Base-by-base conservation (phyloP, 2,329 filamentous ascomycete species). In the Stemphylium vesicarium region DNA sequence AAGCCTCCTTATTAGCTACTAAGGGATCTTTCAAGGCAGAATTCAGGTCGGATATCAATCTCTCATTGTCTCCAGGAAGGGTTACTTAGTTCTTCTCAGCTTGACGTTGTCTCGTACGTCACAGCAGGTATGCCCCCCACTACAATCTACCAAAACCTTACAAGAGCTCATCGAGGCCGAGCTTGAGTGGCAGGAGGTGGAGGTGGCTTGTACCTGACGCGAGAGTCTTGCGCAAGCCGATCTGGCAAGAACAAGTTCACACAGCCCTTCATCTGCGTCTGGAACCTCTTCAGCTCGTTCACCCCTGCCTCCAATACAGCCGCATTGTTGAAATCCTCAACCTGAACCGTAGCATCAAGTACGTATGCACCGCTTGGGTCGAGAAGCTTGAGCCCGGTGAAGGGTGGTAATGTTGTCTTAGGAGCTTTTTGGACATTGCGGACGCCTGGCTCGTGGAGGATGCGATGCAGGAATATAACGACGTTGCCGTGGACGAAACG, bases 301-400 rank as follows among this genome's bases (percentile, higher is more conserved):
- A 81, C 81, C 0, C 82, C 85, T 24, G 75, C 74, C 46, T 82
- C 82, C 62, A 85, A 78, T 15, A 85, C 76, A 45, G 81, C 79
- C 22, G 82, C 79, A 47, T 84, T 84, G 15, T 77, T 79, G 44
- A 79, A 78, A 57, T 87, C 84, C 53, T 83, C 80, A 4, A 87
- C 79, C 7, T 81, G 81, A 35, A 88, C 80, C 3, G 79, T 81
- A 3, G 84, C 82, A 62, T 87, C 84, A 16, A 88, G 72, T 22
- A 87, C 70, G 63, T 85, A 87, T 38, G 79, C 78, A 18, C 84
- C 84, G 46, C 81, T 85, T 9, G 78, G 74, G 64, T 88, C 85
- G 3, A 87, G 68, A 2, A 81, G 79, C 16, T 75, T 65, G 57
- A 86, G 76, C 4, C 80, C 71, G 11, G 77, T 64, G 39, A 82